These are phyloP conservation scores for Rhodocollybia butyracea DNA, from an alignment of 768 basidiomycete species.

Conservation along the genomic window DNA sequence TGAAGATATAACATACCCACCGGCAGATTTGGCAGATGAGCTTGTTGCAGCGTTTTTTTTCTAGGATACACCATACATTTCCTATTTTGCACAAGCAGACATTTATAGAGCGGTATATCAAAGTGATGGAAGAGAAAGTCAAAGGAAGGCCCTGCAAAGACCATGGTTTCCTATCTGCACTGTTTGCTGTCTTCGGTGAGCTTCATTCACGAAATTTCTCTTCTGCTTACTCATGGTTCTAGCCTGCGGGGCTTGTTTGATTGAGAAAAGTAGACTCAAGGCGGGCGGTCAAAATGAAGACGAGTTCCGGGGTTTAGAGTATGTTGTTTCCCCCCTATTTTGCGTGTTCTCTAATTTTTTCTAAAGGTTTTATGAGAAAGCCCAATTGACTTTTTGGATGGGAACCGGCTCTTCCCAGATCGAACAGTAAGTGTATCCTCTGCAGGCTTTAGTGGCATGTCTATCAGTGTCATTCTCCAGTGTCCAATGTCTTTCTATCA, in stretches of 20 bases:
- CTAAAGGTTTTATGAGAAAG: slow-evolving; percentile 13
- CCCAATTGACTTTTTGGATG: slow-evolving; percentile 16
- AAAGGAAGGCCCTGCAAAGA: slow-evolving; percentile 11
- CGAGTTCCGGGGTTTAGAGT: slow-evolving; percentile 16
- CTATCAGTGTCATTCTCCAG: background rate
- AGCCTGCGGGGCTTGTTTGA: slow-evolving; percentile 15
- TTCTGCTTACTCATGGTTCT: no score
- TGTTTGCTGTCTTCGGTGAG: slow-evolving; percentile 19
- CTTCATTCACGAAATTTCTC: no score
- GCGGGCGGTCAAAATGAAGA: background rate
- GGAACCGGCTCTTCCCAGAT: slow-evolving; percentile 13
- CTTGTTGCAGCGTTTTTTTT: slow-evolving; percentile 16
- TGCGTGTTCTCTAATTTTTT: background rate
- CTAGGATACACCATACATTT: slow-evolving; percentile 15
- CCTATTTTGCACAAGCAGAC: slow-evolving; percentile 16
- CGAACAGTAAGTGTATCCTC: slow-evolving; percentile 12
- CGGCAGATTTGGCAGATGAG: slow-evolving; percentile 13
- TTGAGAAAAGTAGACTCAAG: background rate
- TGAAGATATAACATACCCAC: slow-evolving; percentile 13
- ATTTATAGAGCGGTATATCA: slow-evolving; percentile 14
- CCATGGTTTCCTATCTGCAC: slow-evolving; percentile 10
- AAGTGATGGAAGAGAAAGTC: slow-evolving; percentile 10
- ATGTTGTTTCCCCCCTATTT: background rate
- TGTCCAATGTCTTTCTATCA: slow-evolving; percentile 15
- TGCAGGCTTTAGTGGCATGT: background rate